phyloP scores from a whole-genome alignment of 2,329 filamentous ascomycete genomes.

The Arthrobotrys musiformis region DNA sequence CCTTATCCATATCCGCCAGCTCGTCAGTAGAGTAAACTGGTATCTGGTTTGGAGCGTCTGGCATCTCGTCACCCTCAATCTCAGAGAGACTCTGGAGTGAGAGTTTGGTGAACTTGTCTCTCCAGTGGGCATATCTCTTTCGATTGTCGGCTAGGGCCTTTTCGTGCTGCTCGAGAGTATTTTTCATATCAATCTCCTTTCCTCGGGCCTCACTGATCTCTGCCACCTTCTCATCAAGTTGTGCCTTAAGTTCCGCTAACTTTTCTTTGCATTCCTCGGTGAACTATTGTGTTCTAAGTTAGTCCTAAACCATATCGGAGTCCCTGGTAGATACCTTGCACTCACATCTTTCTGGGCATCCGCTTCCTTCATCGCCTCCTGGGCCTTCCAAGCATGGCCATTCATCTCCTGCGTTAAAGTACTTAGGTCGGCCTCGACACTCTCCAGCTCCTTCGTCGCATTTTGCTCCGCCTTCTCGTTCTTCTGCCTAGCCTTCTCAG shows the following conservation, averaged over 20 bases:
- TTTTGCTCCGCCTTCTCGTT: conserved; percentile 84
- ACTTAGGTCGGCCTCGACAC: conserved; percentile 77
- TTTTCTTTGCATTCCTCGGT: conserved; percentile 83
- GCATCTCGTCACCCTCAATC: conserved; percentile 62
- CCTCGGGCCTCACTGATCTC: conserved; percentile 90
- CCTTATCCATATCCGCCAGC: conserved; percentile 74
- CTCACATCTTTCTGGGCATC: conserved; percentile 79
- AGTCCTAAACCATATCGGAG: conserved; percentile 55
- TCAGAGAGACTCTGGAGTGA: conserved; percentile 82
- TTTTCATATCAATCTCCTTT: conserved; percentile 95
- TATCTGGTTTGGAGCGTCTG: conserved; percentile 66
- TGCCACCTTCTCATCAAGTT: conserved; percentile 84
- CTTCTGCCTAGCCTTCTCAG: conserved; percentile 89
- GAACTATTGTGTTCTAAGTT: conserved; percentile 64
- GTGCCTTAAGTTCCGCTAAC: conserved; percentile 79
- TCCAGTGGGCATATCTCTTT: conserved; percentile 84
- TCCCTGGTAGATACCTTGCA: background rate
- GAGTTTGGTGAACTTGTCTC: conserved; percentile 88
- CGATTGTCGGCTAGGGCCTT: conserved; percentile 88
- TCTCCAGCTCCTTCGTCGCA: conserved; percentile 80
- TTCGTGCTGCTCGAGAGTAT: conserved; percentile 95
- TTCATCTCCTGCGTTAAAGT: conserved; percentile 81
- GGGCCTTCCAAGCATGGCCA: conserved; percentile 79
- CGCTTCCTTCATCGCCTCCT: conserved; percentile 76
- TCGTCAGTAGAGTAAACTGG: conserved; percentile 81